Base-by-base conservation (phyloP, 495 filamentous ascomycete genomes). In the Lasiosphaeria ovina region DNA sequence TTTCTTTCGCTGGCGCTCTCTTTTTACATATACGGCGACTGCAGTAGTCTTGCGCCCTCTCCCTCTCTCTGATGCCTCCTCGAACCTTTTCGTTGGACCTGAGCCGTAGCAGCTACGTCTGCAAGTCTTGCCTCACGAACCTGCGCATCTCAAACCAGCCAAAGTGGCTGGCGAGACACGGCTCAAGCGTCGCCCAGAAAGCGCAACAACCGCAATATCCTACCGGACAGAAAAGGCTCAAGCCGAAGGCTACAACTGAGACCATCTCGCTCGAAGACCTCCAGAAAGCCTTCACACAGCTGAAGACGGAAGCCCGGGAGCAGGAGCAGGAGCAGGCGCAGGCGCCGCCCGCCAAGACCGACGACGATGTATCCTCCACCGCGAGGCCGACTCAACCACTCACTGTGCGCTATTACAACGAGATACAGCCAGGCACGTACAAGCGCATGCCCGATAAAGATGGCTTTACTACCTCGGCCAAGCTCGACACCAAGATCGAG, bases 401-500 rank as follows among this genome's bases (percentile, higher is more conserved):
- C 51, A 42, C 68, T 4, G 66, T 80, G 35, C 73, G 72, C 10
- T 80, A 74, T 59, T 80, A 71, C 48, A 65, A 77, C 40, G 66
- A 87, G 64, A 80, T 82, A 53, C 62, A 68, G 35, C 32, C 70
- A 42, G 76, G 83, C 9, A 51, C 58, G 24, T 61, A 74, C 33
- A 69, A 63, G 32, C 68, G 60, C 12, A 52, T 79, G n/a, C 64
- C 55, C 47, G 58, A 72, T 55, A 55, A 68, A 34, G 66, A 73
- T 6, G 74, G 75, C 42, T 79, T 80, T 56, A 51, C 66, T 50
- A 80, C 79, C 12, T 68, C 68, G 24, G 53, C 64, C 57, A 81
- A 72, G 31, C 73, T 81, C 54, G 70, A 79, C 17, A 65, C 74
- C 59, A 73, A 74, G 33, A 55, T 72, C 14, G 60, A 60, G 33